Evolutionary conservation across 2,329 filamentous ascomycete genomes (phyloP), one percentile per base, ranked within the genome.

Genomic region (Paecilomyces sp.): DNA sequence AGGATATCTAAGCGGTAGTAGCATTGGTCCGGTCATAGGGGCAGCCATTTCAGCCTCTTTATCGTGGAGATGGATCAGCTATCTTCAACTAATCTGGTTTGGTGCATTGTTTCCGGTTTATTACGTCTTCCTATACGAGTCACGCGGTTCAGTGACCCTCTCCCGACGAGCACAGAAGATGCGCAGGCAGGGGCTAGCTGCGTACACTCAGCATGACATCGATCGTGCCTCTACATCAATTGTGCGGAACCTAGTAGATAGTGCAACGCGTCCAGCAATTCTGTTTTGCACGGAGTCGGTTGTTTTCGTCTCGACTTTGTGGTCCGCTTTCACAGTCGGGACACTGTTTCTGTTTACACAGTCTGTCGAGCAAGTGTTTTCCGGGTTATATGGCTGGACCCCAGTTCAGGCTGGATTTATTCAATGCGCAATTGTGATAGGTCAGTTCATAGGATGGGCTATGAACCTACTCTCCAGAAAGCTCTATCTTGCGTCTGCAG

Each of bases 1-100:
- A 25, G 70, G 70, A 0, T 70, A 77, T 8, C 66, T 81, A 6
- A 72, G 71, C 2, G 78, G 78, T 3, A 68, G 77, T 9, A 78
- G 72, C 31, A 74, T 79, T 31, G 79, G 78, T 0, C 79, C 78
- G 1, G 75, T 80, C 0, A 70, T 79, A 22, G 78, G 79, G 1
- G 74, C 74, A 33, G 67, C 72, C 0, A 72, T 76, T 24, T 64
- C 63, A 15, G 55, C 63, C 13, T 63, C 57, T 28, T 64, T 68
- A 18, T 61, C 64, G 0, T 65, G 63, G 66, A 64, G 65, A 22
- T 79, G 77, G 77, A 76, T 80, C 50, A 76, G 73, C 18, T 71
- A 76, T 54, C 65, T 75, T 8, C 76, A 80, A 54, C 67, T 80
- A n/a, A 76, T 79, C 54, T 73, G 76, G 68, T 12, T 15, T 3